Evolutionary conservation across 164 flowering plant genomes (phyloP), one percentile per base, ranked within the genome.

Genomic region (Magnolia sinica): DNA sequence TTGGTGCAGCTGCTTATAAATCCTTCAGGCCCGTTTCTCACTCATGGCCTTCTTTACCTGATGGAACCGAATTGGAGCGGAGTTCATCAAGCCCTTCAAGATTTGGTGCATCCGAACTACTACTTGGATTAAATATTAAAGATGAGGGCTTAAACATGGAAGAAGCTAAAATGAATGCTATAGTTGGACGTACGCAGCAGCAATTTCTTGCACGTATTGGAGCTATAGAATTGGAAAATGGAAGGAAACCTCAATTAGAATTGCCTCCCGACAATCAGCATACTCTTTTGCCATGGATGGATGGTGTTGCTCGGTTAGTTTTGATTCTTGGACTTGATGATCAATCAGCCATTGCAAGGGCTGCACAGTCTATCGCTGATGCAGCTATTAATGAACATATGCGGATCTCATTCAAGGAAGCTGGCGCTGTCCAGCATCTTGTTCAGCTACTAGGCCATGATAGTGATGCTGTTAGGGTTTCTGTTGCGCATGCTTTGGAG

Each of bases 11-110:
- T 80, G 91, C 93, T 1, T 95, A 90, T 76, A 89, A 85, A 77
- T 91, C 92, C 67, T 88, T 89, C 55, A 88, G 70, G 76, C 89
- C 93, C 14, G 71, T 76, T 78, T 81, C 88, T 70, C 80, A 90
- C 85, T 87, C 91, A 69, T 91, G 94, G 97, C 98, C 97, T 72
- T 85, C 89, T 50, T 84, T 93, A 71, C 97, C 98, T 31, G 98
- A 95, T 87, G 96, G 97, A 50, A 85, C 93, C 23, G 84, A 87
- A 80, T 72, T 95, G 76, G 86, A 93, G 76, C 82, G 81, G 74
- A 81, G 76, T 77, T 73, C 89, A 24, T 82, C 85, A 74, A 81
- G 73, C 50, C 87, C 90, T 66, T 92, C 95, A 10, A 87, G 86
- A 74, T 95, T 73, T 83, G 98, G 97, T 85, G 98, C 94, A 63